Conservation (phyloP, 2,329 filamentous ascomycete species). For the Claviceps pazoutovae region DNA sequence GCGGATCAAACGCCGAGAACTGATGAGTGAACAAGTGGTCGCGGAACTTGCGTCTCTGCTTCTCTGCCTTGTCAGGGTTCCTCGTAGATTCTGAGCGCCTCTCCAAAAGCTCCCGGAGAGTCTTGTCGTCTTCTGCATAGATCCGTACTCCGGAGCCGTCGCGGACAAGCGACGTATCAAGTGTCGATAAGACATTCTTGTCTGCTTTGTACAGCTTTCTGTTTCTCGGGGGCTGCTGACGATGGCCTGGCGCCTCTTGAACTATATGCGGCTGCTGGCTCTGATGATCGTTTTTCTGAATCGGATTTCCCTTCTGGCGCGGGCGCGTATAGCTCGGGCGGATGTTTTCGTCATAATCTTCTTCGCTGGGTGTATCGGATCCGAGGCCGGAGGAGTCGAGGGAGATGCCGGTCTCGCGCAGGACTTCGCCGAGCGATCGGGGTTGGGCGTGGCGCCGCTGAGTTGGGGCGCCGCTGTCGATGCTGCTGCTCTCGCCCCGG, state of each 20-base stretch:
- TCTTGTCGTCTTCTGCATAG: constrained; percentile 16
- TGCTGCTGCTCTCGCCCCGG: neutral
- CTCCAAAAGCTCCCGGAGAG: constrained; percentile 15
- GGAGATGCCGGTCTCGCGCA: constrained; percentile 13
- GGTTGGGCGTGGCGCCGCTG: constrained; percentile 4
- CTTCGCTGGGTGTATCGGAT: constrained; percentile 30
- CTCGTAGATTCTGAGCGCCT: constrained; percentile 12
- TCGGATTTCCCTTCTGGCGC: neutral
- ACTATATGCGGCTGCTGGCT: neutral
- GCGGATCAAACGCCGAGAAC: constrained; percentile 61
- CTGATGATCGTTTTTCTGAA: neutral
- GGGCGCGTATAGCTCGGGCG: constrained; percentile 13
- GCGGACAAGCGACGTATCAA: constrained; percentile 9
- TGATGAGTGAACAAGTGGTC: constrained; percentile 56
- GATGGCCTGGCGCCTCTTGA: neutral
- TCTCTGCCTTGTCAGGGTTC: constrained; percentile 8
- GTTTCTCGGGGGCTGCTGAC: neutral
- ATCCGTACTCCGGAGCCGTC: constrained; percentile 13
- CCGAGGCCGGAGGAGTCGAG: constrained; percentile 10
- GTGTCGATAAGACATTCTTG: neutral
- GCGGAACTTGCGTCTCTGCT: constrained; percentile 19
- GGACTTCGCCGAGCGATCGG: constrained; percentile 15
- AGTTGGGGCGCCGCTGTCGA: neutral
- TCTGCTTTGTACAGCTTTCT: neutral
- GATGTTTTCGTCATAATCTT: constrained; percentile 29